These are phyloP conservation scores for Ramaria sp. DNA, from an alignment of 768 basidiomycete genomes.

Conservation along the genomic window DNA sequence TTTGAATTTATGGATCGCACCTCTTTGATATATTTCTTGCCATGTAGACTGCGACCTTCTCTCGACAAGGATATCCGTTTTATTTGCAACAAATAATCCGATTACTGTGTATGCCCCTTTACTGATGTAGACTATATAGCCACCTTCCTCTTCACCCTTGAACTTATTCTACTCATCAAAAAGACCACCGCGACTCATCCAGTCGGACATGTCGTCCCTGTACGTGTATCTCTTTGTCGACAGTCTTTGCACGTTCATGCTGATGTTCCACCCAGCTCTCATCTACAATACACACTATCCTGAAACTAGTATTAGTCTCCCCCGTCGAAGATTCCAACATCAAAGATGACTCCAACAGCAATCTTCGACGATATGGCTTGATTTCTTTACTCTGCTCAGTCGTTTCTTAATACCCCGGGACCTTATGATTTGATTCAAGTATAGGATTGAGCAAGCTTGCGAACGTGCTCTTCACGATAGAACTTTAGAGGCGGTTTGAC, in stretches of 20 bases:
- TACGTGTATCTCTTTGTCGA: constrained; percentile 18
- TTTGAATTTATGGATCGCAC: too few relatives aligned
- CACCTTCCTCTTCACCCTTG: constrained; percentile 41
- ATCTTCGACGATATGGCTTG: background rate
- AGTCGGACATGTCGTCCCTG: constrained; percentile 54
- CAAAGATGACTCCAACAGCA: too few relatives aligned
- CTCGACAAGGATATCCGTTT: constrained; percentile 6
- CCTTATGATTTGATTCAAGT: background rate
- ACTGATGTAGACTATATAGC: constrained; percentile 17
- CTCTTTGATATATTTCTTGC: constrained; percentile 12
- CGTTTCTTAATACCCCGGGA: background rate
- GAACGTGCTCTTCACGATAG: constrained; percentile 36
- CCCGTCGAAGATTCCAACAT: too few relatives aligned
- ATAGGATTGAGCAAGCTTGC: constrained; percentile 43
- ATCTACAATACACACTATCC: background rate
- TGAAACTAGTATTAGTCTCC: too few relatives aligned
- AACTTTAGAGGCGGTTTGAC: constrained; percentile 39
- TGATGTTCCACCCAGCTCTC: too few relatives aligned
- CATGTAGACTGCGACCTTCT: constrained; percentile 14
- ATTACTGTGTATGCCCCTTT: background rate
- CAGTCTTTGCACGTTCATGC: background rate
- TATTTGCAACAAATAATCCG: constrained; percentile 7
- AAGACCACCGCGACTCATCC: constrained; percentile 38
- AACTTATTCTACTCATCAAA: constrained; percentile 41
- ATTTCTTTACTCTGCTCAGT: background rate